Base-by-base conservation (phyloP, 1,139 yeast species). In the Suhomyces bolitotheri region DNA sequence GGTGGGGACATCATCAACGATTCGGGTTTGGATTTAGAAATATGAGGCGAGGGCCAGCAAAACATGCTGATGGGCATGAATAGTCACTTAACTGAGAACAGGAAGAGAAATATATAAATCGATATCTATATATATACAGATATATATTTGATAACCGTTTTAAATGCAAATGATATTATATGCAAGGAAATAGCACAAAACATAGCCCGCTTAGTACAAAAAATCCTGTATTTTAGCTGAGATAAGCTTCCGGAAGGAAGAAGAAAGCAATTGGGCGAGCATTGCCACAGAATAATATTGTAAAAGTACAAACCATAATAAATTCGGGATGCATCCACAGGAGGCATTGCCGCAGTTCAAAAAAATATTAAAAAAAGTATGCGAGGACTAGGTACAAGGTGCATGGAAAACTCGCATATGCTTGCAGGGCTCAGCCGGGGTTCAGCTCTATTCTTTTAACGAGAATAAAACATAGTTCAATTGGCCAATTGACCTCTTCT, bases 211-310 rank as follows among this genome's bases (percentile, higher is more conserved):
- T 22, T 27, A 27, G 27, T 25, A 23, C 26, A 17, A 11, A n/a
- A 17, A 20, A 27, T 24, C 33, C 33, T 34, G 38, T 33, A 25
- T 31, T 27, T 24, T 28, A 31, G 30, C 17, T 20, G 24, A 38
- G 41, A 38, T 38, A 31, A 31, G 15, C 36, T 38, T 33, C 16
- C 15, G 34, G 31, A 33, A 32, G 39, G 29, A 22, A 36, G 30
- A 27, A 25, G 20, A 33, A 35, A 37, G 38, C 33, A 33, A 17
- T 6, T 8, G 8, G 8, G 7, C 20, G 8, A 6, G 20, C 8
- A 17, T 17, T 7, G 8, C 7, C 20, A 17, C 7, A 17, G 35
- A 32, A 32, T 16, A 32, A 16, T 22, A 27, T 36, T 29, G 27
- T 25, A 22, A 31, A 31, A 31, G 28, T 31, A 31, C 35, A 21